A percentile compares a stretch with the other conserved stretches of the same genome.
phyloP scores from a whole-genome alignment of 176 grass and related monocot species.

The Ampelocalamus luodianensis region DNA sequence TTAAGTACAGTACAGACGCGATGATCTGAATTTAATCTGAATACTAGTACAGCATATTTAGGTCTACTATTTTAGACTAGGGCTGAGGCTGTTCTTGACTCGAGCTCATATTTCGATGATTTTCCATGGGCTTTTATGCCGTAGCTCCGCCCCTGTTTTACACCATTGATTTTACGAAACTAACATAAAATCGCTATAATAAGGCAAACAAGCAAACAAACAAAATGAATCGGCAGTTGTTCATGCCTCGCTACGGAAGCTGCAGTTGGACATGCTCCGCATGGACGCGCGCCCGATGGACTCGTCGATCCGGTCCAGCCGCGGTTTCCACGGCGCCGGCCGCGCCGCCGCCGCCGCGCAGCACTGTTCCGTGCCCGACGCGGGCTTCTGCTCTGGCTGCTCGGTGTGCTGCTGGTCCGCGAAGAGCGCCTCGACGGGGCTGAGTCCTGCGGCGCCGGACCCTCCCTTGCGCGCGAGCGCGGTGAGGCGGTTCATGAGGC shows the following conservation, averaged over 20 bases:
- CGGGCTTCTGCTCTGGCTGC: neutral
- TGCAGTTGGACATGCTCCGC: constrained; percentile 50
- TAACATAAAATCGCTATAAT: neutral
- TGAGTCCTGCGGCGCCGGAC: constrained; percentile 12
- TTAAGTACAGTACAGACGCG: neutral
- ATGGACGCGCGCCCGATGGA: constrained; percentile 58
- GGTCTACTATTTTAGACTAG: neutral
- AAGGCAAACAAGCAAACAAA: too few relatives aligned
- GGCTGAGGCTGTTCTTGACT: too few relatives aligned
- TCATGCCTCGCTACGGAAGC: constrained; percentile 37
- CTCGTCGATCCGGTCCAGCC: constrained; percentile 78
- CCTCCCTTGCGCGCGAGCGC: constrained; percentile 57
- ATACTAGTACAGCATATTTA: neutral
- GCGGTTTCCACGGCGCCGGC: constrained; percentile 52
- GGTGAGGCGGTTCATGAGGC: constrained; percentile 83
- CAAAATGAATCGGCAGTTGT: neutral
- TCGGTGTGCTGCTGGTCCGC: neutral
- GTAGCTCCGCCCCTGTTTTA: too few relatives aligned
- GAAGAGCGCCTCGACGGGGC: constrained; percentile 59
- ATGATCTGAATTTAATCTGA: neutral
- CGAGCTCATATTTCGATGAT: too few relatives aligned
- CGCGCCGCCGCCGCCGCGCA: neutral
- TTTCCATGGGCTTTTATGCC: too few relatives aligned
- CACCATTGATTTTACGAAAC: neutral
- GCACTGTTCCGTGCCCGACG: neutral